Conservation (phyloP, 768 basidiomycete genomes). For the Sporobolomyces phaffii region DNA sequence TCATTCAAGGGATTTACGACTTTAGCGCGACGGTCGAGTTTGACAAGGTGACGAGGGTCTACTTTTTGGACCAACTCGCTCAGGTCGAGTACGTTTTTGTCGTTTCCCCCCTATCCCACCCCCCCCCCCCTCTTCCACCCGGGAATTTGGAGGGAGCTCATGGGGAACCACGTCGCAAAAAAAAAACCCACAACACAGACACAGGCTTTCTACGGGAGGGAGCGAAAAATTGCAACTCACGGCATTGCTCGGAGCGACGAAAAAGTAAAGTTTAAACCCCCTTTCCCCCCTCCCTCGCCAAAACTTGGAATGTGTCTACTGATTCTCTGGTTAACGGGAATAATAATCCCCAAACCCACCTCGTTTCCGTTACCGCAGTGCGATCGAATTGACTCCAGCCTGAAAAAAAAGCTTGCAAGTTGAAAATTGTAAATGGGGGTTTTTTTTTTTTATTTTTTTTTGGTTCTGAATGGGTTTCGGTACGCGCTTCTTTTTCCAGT, state of each 20-base stretch:
- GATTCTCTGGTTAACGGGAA: no score
- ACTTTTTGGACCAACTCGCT: slow-evolving; percentile 86
- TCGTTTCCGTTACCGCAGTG: no score
- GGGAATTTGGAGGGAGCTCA: not conserved
- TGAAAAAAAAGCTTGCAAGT: no score
- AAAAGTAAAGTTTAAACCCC: slow-evolving; percentile 60
- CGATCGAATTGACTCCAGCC: slow-evolving; percentile 16
- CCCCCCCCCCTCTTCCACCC: not conserved
- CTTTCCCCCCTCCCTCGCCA: not conserved
- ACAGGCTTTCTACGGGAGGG: slow-evolving; percentile 83
- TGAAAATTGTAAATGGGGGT: no score
- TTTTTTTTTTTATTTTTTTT: no score
- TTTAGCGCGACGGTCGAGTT: slow-evolving; percentile 80
- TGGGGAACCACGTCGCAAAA: no score
- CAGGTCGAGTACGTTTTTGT: slow-evolving; percentile 66
- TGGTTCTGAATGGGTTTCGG: no score
- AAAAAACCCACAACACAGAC: no score
- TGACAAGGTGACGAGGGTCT: slow-evolving; percentile 76
- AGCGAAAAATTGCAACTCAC: slow-evolving; percentile 92
- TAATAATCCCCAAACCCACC: no score
- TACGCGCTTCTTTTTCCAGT: no score
- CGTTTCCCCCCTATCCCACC: not conserved
- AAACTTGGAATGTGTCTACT: not conserved
- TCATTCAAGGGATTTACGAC: slow-evolving; percentile 85
- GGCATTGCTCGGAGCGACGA: slow-evolving; percentile 84